Evolutionary conservation across 129 eudicot species (phyloP), one percentile per base, ranked within the genome.

Genomic region (Chrysanthemum seticuspe): DNA sequence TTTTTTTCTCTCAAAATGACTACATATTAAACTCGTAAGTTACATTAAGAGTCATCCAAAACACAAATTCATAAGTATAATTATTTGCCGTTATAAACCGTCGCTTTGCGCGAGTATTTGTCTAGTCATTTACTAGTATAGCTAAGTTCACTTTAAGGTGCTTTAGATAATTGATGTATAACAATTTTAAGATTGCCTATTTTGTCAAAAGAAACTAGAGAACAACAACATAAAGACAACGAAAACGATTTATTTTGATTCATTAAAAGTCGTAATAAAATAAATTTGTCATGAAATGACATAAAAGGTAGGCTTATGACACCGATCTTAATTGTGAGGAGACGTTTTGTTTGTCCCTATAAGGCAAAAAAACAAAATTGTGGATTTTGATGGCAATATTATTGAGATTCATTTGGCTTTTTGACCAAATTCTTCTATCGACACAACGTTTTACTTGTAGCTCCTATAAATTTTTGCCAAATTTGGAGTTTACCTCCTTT

Each of bases 321-420:
- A 78, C 68, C 78, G 57, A 72, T 60, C 65, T 72, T 56, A 65
- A 72, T 64, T 72, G 69, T 56, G 82, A 78, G 49, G 11, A 18
- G 78, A 78, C 78, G 21, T 57, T 77, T 72, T 78, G 82, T 72
- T 78, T 56, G 74, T 56, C 58, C 62, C 19, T 62, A 27, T 49
- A 15, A 65, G 62, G 78, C 25, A 23, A 55, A 78, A 72, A 27
- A 65, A 56, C 78, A 78, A 78, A 72, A 47, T 44, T 64, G 82
- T 78, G 82, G 67, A 78, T 67, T 78, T 59, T 78, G 68, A 72
- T 73, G 73, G 10, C 65, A 71, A 63, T 64, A 64, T 63, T 44
- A 71, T 78, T 78, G 52, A 71, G 13, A 64, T 72, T 49, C 29
- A 63, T 71, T 45, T 65, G 65, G 69, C 61, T 72, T 72, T 72